phyloP scores from a whole-genome alignment of 805 yeast species.

The Suhomyces sp. region DNA sequence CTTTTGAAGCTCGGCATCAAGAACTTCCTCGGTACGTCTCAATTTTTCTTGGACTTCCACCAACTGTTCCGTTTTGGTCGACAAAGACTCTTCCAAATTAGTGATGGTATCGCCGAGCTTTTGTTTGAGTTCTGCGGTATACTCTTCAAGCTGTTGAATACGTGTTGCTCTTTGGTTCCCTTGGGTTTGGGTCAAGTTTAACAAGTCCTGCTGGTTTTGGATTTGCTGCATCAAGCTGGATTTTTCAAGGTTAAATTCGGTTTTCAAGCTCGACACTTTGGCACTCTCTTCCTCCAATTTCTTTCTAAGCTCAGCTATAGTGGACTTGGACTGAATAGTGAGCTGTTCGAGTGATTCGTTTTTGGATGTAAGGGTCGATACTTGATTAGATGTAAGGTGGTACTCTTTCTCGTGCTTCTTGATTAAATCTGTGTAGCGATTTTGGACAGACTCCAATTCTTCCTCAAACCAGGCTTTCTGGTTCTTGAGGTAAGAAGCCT shows the following conservation, averaged over 20 bases:
- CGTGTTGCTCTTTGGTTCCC: conserved; percentile 51
- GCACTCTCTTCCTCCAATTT: conserved; percentile 27
- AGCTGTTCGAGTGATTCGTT: conserved; percentile 24
- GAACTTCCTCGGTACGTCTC: conserved; percentile 39
- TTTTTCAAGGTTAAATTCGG: conserved; percentile 47
- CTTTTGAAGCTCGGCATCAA: conserved; percentile 36
- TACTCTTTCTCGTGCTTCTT: conserved; percentile 39
- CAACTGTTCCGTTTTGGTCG: conserved; percentile 33
- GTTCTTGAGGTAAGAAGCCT: conserved; percentile 27
- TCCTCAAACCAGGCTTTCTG: conserved; percentile 41
- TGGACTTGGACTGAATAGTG: conserved; percentile 40
- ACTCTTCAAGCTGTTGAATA: conserved; percentile 50
- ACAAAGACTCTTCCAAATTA: conserved; percentile 33
- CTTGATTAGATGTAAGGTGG: conserved; percentile 25
- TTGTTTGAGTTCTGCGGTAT: conserved; percentile 39
- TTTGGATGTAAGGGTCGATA: conserved; percentile 25
- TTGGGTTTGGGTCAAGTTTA: conserved; percentile 52
- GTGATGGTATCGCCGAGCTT: conserved; percentile 36
- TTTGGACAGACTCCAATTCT: conserved; percentile 35
- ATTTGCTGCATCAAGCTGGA: conserved; percentile 32
- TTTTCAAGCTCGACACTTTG: conserved; percentile 18
- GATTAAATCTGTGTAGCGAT: conserved; percentile 34
- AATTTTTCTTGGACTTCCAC: conserved; percentile 37
- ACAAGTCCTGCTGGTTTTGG: conserved; percentile 56
- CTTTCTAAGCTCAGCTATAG: conserved; percentile 48